phyloP scores from a whole-genome alignment of 192 early-diverging fungal species.

The Allomyces macrogynus region DNA sequence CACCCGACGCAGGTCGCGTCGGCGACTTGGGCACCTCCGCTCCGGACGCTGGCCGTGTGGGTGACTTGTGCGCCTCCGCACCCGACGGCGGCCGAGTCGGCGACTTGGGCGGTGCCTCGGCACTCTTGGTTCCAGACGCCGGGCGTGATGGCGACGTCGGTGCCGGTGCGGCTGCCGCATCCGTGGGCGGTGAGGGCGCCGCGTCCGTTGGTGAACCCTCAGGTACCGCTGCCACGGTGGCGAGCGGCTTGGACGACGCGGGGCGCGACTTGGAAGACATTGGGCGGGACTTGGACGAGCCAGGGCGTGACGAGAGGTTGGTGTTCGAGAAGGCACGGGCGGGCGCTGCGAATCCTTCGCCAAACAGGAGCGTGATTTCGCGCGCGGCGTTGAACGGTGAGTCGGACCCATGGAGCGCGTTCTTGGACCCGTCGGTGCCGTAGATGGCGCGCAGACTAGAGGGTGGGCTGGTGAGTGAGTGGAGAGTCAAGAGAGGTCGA shows the following conservation, averaged over 20 bases:
- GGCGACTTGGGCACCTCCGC: not conserved
- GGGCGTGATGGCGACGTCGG: not conserved
- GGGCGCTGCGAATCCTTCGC: not conserved
- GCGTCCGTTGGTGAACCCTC: not conserved
- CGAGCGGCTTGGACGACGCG: not conserved
- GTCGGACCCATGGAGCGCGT: constrained; percentile 38
- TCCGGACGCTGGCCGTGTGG: not conserved
- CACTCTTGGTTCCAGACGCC: not conserved
- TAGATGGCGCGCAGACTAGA: constrained; percentile 26
- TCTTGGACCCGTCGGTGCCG: constrained; percentile 28
- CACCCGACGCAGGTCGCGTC: not conserved
- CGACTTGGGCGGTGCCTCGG: not conserved
- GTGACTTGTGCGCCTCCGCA: not conserved
- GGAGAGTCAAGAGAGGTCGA: not conserved
- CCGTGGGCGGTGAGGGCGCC: not conserved
- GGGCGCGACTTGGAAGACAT: not conserved
- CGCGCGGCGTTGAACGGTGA: constrained; percentile 22
- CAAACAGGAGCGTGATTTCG: constrained; percentile 31
- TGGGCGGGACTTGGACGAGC: not conserved
- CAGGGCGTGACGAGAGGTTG: not conserved
- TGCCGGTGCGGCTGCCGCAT: not conserved
- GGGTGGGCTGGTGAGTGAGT: not conserved
- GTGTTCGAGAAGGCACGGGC: not conserved
- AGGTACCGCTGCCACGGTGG: not conserved
- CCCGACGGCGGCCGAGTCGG: not conserved